These are phyloP conservation scores for Umbelopsis sp. DNA, from an alignment of 371 early-diverging fungal genomes.

Conservation along the genomic window DNA sequence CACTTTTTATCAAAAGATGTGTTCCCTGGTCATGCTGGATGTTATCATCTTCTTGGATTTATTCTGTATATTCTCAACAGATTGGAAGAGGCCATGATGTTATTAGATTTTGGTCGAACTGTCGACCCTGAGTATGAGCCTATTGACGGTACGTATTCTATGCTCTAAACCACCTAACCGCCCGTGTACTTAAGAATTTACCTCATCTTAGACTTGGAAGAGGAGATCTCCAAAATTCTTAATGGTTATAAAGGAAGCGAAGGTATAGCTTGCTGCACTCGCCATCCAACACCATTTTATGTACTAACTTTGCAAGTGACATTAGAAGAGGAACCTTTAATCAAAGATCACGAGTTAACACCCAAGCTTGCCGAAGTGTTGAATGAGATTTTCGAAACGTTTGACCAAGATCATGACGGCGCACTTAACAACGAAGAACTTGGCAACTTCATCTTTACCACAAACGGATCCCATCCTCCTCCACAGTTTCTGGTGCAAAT, in stretches of 20 bases:
- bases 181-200: background rate
- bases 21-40: constrained; percentile 59
- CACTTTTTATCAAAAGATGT: constrained; percentile 32
- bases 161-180: background rate
- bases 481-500: constrained; percentile 56
- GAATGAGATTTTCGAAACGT: constrained; percentile 49
- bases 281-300: no score
- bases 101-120: constrained; percentile 53
- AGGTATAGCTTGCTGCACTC: background rate
- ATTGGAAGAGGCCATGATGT: constrained; percentile 50
- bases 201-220: constrained; percentile 45
- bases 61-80: constrained; percentile 55
- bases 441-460: constrained; percentile 54
- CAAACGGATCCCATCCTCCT: constrained; percentile 65
- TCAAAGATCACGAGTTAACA: constrained; percentile 47
- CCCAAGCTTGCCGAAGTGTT: constrained; percentile 44
- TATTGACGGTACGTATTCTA: constrained; percentile 41
- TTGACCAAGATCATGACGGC: constrained; percentile 61
- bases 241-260: constrained; percentile 41
- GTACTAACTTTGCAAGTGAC: background rate
- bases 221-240: constrained; percentile 46
- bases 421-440: constrained; percentile 50
- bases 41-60: constrained; percentile 59
- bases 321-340: constrained; percentile 42
- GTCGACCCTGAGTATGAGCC: constrained; percentile 57